These are phyloP conservation scores for Diplodia mutila DNA, from an alignment of 2,329 filamentous ascomycete species.

Conservation along the genomic window DNA sequence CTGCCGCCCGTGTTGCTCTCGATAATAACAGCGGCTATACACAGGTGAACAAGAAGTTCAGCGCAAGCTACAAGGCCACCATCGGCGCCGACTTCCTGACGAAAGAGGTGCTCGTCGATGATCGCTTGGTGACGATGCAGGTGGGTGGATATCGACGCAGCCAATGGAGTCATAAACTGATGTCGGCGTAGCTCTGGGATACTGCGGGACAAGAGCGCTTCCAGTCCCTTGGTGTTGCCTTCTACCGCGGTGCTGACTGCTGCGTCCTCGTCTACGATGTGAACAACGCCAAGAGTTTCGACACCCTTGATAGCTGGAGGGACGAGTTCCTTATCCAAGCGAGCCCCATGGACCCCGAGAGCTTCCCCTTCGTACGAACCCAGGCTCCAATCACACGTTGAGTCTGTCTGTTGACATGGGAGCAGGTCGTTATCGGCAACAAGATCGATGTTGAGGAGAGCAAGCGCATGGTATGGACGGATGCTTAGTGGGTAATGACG, in stretches of 20 bases:
- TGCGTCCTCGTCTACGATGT: constrained; percentile 98
- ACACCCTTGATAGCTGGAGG: constrained; percentile 96
- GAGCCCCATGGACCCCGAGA: constrained; percentile 92
- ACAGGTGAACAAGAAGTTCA: constrained; percentile 99
- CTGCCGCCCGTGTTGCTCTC: neutral
- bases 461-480: constrained; percentile 76
- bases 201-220: constrained; percentile 97
- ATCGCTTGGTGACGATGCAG: constrained; percentile 98
- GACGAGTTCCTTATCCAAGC: constrained; percentile 98
- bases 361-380: constrained; percentile 86
- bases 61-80: constrained; percentile 98
- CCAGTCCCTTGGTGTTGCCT: constrained; percentile 94
- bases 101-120: constrained; percentile 95
- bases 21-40: neutral
- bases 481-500: neutral
- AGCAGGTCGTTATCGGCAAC: constrained; percentile 90
- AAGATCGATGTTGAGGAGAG: constrained; percentile 99
- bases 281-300: constrained; percentile 99
- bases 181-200: constrained; percentile 78
- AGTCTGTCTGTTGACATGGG: constrained; percentile 29
- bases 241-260: constrained; percentile 97
- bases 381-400: neutral
- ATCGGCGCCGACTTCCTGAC: constrained; percentile 99
- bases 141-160: constrained; percentile 49
- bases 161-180: constrained; percentile 30